Conservation (phyloP, 306 rosid genomes). For the Sesbania bispinosa region DNA sequence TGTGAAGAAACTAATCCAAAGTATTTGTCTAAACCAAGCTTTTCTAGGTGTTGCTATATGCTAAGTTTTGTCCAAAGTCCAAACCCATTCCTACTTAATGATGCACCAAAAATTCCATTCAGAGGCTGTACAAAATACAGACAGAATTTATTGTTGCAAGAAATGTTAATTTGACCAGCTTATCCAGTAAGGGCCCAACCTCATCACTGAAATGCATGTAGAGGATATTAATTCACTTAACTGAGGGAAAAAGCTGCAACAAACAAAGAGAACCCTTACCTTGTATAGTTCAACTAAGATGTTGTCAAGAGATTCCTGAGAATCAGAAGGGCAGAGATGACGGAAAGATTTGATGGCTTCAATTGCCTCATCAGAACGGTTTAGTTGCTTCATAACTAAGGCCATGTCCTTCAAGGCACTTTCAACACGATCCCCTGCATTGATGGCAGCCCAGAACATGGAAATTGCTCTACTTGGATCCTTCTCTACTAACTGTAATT, state of each 20-base stretch:
- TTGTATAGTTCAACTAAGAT: constrained; percentile 80
- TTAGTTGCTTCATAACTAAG: constrained; percentile 80
- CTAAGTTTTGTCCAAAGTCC: not conserved
- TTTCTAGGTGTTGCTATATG: not conserved
- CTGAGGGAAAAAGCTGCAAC: not conserved
- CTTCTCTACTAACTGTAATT: constrained; percentile 71
- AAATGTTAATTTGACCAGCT: not conserved
- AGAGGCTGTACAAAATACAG: not conserved
- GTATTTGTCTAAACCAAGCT: not conserved
- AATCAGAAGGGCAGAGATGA: constrained; percentile 72
- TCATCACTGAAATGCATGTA: not conserved
- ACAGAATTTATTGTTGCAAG: not conserved
- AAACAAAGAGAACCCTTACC: constrained; percentile 38
- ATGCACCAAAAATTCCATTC: not conserved
- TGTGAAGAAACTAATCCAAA: not conserved
- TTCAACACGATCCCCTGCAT: constrained; percentile 89
- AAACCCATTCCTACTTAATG: not conserved
- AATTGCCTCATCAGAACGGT: constrained; percentile 85
- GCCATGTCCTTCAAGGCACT: constrained; percentile 98
- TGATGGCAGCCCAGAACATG: constrained; percentile 88
- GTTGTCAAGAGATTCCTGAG: constrained; percentile 93
- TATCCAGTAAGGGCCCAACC: not conserved
- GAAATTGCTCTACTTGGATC: constrained; percentile 79
- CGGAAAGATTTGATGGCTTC: constrained; percentile 91
- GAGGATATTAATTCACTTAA: not conserved